Base-by-base conservation (phyloP, 2,329 filamentous ascomycete genomes). In the Pseudocercospora fuligena region DNA sequence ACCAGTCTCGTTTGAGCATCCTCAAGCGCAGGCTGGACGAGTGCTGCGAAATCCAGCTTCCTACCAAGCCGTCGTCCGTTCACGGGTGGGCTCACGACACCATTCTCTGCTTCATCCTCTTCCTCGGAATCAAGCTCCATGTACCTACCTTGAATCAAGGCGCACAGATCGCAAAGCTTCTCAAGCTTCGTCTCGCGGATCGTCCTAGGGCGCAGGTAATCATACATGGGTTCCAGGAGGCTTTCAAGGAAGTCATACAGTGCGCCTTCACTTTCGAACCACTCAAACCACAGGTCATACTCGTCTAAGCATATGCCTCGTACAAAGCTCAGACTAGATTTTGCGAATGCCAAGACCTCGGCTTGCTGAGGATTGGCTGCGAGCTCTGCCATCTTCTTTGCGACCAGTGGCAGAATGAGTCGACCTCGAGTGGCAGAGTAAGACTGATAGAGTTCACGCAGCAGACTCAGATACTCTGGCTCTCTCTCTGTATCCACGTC, bases 1-100 rank as follows among this genome's bases (percentile, higher is more conserved):
- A 90, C 88, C 2, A 91, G 82, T 60, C 89, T 82, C 6, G 87
- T 89, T 73, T 91, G 89, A 1, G 88, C 87, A 75, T 91, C 89
- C 78, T 90, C 84, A n/a, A 91, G 77, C 5, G 86, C 88, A 21
- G 88, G 87, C 63, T 89, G 87, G 9, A 90, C 87, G 47, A 91
- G 76, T 49, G 80, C 73, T 1, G 86, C 84, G 72, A 91, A 91
- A 74, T 90, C 87, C 19, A 91, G 82, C 60, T 73, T 76, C 29
- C 73, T 67, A 12, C 67, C 68, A 33, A 65, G 31, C 14, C 66
- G 43, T 58, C 69, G 70, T 33, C 66, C 69, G 56, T 69, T 70
- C 14, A 53, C 60, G 6, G 61, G 66, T 4, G 73, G 71, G 23
- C 69, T 74, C 5, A 68, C 40, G 8, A 65, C 31, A 16, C 63